Conservation (phyloP, 805 yeast genomes). For the Sporopachydermia lactativora region DNA sequence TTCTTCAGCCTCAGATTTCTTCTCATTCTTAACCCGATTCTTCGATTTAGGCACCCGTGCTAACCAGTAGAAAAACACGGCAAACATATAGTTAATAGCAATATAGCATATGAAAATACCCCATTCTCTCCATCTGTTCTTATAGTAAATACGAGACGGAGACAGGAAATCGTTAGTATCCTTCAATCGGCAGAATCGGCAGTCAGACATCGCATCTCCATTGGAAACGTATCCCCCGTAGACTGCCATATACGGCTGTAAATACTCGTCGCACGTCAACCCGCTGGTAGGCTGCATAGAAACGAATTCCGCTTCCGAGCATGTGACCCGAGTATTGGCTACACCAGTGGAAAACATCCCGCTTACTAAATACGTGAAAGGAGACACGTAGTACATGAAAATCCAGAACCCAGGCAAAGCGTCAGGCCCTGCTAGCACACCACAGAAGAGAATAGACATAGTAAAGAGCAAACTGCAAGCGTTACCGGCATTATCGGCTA, state of each 20-base stretch:
- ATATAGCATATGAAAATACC: conserved; percentile 41
- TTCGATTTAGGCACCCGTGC: conserved; percentile 63
- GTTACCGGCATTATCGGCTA: conserved; percentile 50
- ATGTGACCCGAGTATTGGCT: conserved; percentile 32
- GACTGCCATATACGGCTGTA: conserved; percentile 22
- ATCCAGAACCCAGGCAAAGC: conserved; percentile 61
- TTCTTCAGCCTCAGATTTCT: not conserved
- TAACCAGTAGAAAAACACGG: conserved; percentile 41
- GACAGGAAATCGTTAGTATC: conserved; percentile 47
- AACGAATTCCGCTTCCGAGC: conserved; percentile 35
- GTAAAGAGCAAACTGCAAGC: conserved; percentile 42
- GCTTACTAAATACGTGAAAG: conserved; percentile 50
- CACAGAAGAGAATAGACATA: conserved; percentile 58
- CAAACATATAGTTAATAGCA: conserved; percentile 28
- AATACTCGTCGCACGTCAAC: conserved; percentile 41
- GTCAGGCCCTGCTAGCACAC: conserved; percentile 48
- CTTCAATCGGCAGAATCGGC: conserved; percentile 46
- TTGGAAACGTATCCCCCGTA: conserved; percentile 36
- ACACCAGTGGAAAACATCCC: conserved; percentile 42
- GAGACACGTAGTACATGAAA: conserved; percentile 64
- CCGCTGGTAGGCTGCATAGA: conserved; percentile 38
- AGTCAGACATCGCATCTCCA: conserved; percentile 30
- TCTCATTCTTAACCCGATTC: conserved; percentile 18
- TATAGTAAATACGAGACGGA: conserved; percentile 17
- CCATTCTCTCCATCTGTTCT: conserved; percentile 38